A percentile compares a stretch with the other conserved stretches of the same genome.
Conservation (phyloP, 2,329 filamentous ascomycete species). For the Botryotinia globosa region DNA sequence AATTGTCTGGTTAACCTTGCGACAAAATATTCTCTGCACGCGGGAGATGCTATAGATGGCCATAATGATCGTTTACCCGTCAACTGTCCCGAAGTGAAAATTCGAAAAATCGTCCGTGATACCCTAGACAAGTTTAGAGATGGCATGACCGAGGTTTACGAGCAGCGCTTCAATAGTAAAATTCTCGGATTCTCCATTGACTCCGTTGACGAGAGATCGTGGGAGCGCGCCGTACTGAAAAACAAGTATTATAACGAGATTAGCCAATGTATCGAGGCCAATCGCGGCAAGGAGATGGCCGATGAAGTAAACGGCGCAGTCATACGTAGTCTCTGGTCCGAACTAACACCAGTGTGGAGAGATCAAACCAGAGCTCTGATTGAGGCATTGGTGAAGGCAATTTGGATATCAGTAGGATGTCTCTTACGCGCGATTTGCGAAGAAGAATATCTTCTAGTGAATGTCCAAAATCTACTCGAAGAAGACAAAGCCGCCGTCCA, state of each 20-base stretch:
- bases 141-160: not conserved
- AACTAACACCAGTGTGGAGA: not conserved
- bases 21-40: not conserved
- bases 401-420: not conserved
- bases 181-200: not conserved
- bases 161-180: not conserved
- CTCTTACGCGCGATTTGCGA: not conserved
- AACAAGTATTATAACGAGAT: not conserved
- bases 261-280: not conserved
- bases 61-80: constrained; percentile 4
- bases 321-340: constrained; percentile 3
- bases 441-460: not conserved
- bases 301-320: constrained; percentile 6
- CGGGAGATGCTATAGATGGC: constrained; percentile 5
- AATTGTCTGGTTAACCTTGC: not conserved
- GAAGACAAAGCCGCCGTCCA: not conserved
- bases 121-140: not conserved
- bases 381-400: not conserved
- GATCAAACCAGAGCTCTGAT: not conserved
- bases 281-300: not conserved
- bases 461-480: not conserved
- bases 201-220: not conserved
- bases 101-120: constrained; percentile 8
- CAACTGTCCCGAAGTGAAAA: not conserved
- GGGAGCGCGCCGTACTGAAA: not conserved